These are phyloP conservation scores for Globisporangium abappressorium DNA, from an alignment of 352 stramenopile genomes.

Conservation along the genomic window DNA sequence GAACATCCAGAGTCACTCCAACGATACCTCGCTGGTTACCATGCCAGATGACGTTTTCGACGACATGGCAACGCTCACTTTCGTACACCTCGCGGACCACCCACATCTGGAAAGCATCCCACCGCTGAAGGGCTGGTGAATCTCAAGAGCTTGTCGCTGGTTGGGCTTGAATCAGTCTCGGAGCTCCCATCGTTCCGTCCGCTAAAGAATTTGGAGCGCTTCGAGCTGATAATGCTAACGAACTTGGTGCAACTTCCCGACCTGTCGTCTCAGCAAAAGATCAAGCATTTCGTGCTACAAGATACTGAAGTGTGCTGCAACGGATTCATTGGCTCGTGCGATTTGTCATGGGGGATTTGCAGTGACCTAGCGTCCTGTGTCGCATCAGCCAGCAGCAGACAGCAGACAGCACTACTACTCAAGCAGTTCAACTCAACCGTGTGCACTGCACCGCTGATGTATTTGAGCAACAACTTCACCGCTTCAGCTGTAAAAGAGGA, in stretches of 20 bases:
- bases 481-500: background rate
- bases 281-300: conserved; percentile 20
- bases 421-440: conserved; percentile 1
- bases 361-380: conserved; percentile 9
- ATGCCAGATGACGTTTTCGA: conserved; percentile 29
- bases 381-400: background rate
- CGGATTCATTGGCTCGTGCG: conserved; percentile 26
- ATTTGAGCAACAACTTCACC: background rate
- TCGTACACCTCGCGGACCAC: conserved; percentile 32
- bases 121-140: conserved; percentile 27
- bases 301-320: conserved; percentile 33
- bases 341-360: conserved; percentile 22
- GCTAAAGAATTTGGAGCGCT: conserved; percentile 19
- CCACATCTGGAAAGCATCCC: conserved; percentile 20
- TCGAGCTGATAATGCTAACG: conserved; percentile 23
- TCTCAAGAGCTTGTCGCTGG: conserved; percentile 35
- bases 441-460: background rate
- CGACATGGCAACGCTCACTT: conserved; percentile 30
- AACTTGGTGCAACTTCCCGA: conserved; percentile 25
- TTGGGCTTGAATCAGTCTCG: conserved; percentile 14
- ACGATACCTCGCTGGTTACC: conserved; percentile 16
- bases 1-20: conserved; percentile 18
- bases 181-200: conserved; percentile 25
- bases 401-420: background rate
- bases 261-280: conserved; percentile 14